Evolutionary conservation across 2,329 filamentous ascomycete genomes (phyloP).

Genomic region (Penicillium janthinellum): DNA sequence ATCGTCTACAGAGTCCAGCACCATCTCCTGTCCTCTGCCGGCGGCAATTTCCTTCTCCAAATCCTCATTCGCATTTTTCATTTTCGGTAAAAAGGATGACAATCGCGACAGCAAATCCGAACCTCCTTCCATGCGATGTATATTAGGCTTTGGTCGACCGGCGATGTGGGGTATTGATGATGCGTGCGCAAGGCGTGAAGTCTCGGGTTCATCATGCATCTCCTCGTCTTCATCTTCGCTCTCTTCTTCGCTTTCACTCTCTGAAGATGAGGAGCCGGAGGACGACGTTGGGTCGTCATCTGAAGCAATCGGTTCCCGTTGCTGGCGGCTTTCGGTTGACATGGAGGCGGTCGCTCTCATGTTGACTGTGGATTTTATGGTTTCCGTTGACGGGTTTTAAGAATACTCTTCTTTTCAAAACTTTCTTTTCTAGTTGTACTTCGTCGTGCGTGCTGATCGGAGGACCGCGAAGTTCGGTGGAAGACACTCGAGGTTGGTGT

Average conservation of each 20-base stretch:
- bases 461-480: neutral
- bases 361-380: neutral
- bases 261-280: constrained; percentile 29
- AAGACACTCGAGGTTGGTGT: neutral
- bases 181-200: neutral
- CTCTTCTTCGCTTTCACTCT: constrained; percentile 27
- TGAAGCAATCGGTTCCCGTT: constrained; percentile 2
- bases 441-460: neutral
- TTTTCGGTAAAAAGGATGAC: constrained; percentile 45
- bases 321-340: constrained; percentile 5
- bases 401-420: neutral
- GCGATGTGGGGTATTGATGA: constrained; percentile 31
- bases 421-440: neutral
- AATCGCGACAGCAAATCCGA: constrained; percentile 41
- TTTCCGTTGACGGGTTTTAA: neutral
- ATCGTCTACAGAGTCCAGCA: constrained; percentile 38
- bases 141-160: constrained; percentile 38
- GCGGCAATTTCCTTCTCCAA: constrained; percentile 42
- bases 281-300: constrained; percentile 28
- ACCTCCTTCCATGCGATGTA: constrained; percentile 30
- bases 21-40: constrained; percentile 33
- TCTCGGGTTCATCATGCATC: constrained; percentile 12
- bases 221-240: constrained; percentile 28
- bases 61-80: constrained; percentile 47
- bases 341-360: constrained; percentile 12